These are phyloP conservation scores for Dorcoceras hygrometricum DNA, from an alignment of 257 asterid genomes.

Conservation along the genomic window DNA sequence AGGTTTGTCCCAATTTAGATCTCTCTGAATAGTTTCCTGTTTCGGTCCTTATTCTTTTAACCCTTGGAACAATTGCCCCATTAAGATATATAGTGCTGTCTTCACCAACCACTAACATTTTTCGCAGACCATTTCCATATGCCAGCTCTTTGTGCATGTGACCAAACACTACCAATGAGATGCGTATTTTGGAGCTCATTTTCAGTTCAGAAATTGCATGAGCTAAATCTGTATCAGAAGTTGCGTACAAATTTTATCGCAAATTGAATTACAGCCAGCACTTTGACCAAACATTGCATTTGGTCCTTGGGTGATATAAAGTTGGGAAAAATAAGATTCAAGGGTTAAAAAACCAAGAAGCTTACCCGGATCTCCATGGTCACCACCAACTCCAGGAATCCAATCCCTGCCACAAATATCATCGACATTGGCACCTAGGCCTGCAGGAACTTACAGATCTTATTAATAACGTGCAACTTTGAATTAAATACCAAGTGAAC, in stretches of 20 bases:
- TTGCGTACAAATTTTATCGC: constrained; percentile 2
- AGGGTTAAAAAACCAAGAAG: background rate
- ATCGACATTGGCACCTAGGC: constrained; percentile 63
- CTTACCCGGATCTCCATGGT: constrained; percentile 93
- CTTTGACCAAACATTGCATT: background rate
- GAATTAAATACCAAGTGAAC: constrained; percentile 4
- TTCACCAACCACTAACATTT: constrained; percentile 74
- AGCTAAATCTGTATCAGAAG: constrained; percentile 68
- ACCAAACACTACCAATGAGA: constrained; percentile 88
- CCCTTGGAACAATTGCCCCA: constrained; percentile 89
- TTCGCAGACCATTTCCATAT: constrained; percentile 60
- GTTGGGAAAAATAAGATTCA: background rate
- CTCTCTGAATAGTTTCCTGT: constrained; percentile 18
- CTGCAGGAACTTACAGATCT: constrained; percentile 36
- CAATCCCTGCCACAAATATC: constrained; percentile 94
- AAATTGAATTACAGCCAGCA: background rate
- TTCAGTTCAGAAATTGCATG: constrained; percentile 61
- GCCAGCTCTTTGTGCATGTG: constrained; percentile 90
- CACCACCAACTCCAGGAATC: constrained; percentile 72
- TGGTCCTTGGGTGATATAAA: background rate
- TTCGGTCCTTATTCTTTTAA: constrained; percentile 34
- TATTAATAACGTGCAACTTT: constrained; percentile 23
- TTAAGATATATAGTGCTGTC: constrained; percentile 64
- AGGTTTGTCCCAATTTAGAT: constrained; percentile 24
- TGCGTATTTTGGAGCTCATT: constrained; percentile 40